Evolutionary conservation across 1,139 yeast species (phyloP), one percentile per base, ranked within the genome.

Genomic region (Magnusiomyces paraingens): DNA sequence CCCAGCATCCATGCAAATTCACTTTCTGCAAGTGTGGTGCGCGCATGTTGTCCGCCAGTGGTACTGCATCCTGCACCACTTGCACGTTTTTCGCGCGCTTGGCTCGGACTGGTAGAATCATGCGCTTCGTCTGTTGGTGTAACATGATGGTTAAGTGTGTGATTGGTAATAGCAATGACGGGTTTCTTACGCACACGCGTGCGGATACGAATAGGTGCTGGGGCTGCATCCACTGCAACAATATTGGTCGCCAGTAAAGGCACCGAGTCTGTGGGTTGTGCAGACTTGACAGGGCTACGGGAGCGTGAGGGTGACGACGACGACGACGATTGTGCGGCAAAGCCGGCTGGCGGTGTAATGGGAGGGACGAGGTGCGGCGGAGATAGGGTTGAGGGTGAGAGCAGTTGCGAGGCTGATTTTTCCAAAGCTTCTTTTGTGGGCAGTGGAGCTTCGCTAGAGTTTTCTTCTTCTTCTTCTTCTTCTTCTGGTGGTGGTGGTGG

Each of bases 1-100:
- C 54, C 52, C n/a, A 55, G 20, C 53, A 55, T 55, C 55, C 55
- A 55, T 3, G 57, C 36, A 52, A 55, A 55, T 36, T 55, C 55
- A 48, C 57, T 55, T 32, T 55, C 50, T 3, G 52, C 57, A n/a
- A 55, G 39, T 5, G 52, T 40, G 3, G 55, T 50, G n/a, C 57
- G 49, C 8, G 8, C 32, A 26, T 26, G 32, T 8, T 26, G 32
- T 5, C 32, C 8, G 32, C 32, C 32, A 4, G 32, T 26, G 32
- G 4, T 26, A 26, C 32, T 26, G 32, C 32, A 5, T 5, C 8
- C 8, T 26, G 32, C 32, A 8, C 8, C 32, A 8, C 8, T 8
- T 8, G 32, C 8, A 26, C 32, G 32, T 26, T 26, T 26, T 8
- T 26, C 32, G 32, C 32, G 4, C 32, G 32, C 32, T 8, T 8